phyloP scores from a whole-genome alignment of 148 eudicot genomes.

The Dysphania ambrosioides region DNA sequence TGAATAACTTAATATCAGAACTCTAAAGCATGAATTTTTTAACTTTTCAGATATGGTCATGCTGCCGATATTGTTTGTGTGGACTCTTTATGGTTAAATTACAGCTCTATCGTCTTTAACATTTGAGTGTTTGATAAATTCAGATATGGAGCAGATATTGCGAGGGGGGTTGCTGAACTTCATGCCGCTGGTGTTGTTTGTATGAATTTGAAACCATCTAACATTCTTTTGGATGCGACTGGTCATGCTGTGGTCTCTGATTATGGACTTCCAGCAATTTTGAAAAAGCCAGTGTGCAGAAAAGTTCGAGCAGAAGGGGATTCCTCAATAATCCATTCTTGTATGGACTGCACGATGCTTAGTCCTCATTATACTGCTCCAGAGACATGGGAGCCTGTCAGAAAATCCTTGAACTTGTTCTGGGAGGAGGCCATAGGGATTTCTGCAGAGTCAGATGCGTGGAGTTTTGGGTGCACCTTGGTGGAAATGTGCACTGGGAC shows the following conservation, averaged over 20 bases:
- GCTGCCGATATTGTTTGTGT: not conserved
- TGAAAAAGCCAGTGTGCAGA: slow-evolving; percentile 79
- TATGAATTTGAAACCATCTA: slow-evolving; percentile 92
- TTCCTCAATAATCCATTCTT: slow-evolving; percentile 78
- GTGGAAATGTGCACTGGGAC: slow-evolving; percentile 99
- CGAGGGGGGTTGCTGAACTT: slow-evolving; percentile 94
- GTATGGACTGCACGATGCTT: slow-evolving; percentile 97
- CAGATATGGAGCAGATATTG: slow-evolving; percentile 97
- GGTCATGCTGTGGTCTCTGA: slow-evolving; percentile 93
- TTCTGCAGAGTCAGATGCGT: slow-evolving; percentile 93
- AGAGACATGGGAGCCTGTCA: slow-evolving; percentile 97
- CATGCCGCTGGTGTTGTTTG: slow-evolving; percentile 99
- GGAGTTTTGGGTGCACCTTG: slow-evolving; percentile 99
- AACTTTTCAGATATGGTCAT: not conserved
- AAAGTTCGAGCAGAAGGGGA: slow-evolving; percentile 76
- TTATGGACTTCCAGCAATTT: slow-evolving; percentile 89
- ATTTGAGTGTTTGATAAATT: slow-evolving; percentile 13
- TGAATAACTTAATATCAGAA: not conserved
- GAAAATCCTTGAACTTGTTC: slow-evolving; percentile 77
- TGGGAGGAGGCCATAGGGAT: slow-evolving; percentile 96
- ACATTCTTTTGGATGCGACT: slow-evolving; percentile 81
- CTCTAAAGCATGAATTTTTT: not conserved
- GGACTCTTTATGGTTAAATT: not conserved
- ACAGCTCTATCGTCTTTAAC: not conserved
- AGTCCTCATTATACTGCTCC: slow-evolving; percentile 97